Conservation (phyloP, 2,329 filamentous ascomycete species). For the Ophiostoma populinum region DNA sequence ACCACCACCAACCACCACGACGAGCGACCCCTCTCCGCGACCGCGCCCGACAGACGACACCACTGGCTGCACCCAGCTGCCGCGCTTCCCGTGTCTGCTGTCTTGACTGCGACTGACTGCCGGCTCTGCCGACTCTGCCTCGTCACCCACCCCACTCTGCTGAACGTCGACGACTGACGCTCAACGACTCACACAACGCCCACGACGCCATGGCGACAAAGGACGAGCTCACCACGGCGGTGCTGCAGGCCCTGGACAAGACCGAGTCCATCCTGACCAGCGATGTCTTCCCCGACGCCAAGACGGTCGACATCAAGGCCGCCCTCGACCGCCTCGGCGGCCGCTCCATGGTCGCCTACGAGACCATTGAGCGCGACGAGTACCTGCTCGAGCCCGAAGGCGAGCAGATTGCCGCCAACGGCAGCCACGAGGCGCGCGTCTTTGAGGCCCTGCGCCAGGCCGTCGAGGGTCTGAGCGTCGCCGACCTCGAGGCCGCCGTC, state of each 20-base stretch:
- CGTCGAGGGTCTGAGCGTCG: constrained; percentile 65
- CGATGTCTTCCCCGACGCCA: constrained; percentile 49
- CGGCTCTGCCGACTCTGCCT: too few species aligned
- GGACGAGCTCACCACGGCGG: constrained; percentile 43
- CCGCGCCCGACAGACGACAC: too few species aligned
- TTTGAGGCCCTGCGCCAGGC: constrained; percentile 57
- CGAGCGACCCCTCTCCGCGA: too few species aligned
- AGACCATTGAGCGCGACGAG: constrained; percentile 66
- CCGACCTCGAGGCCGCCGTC: constrained; percentile 51
- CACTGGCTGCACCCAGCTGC: too few species aligned
- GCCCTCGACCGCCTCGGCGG: constrained; percentile 74
- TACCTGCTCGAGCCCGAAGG: constrained; percentile 59
- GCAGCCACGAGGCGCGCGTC: constrained; percentile 69
- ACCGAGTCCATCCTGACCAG: constrained; percentile 48
- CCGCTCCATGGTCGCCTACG: constrained; percentile 73
- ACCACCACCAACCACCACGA: too few species aligned
- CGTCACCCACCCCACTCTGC: not conserved
- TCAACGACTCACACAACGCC: constrained; percentile 4
- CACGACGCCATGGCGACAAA: constrained; percentile 13
- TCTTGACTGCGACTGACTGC: too few species aligned
- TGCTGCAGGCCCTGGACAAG: constrained; percentile 48
- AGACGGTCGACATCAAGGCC: constrained; percentile 60
- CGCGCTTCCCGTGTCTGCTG: too few species aligned
- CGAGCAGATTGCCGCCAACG: constrained; percentile 52
- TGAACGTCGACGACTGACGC: not conserved